Evolutionary conservation across 768 basidiomycete genomes (phyloP), one percentile per base, ranked within the genome.

Genomic region (Cystoderma amianthinum): DNA sequence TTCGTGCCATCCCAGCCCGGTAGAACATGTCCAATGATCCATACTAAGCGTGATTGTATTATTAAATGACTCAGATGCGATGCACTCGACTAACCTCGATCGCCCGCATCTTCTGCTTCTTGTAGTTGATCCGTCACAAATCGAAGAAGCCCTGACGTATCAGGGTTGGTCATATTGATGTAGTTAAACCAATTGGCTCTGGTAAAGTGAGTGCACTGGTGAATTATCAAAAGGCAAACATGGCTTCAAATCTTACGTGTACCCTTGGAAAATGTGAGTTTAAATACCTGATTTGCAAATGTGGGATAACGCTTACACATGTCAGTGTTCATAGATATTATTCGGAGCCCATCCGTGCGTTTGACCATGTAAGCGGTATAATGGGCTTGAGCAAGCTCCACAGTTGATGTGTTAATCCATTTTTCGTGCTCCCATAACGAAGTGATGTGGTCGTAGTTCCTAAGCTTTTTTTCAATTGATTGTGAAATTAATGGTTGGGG

Each of bases 91-190:
- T n/a, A 45, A 78, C 83, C 84, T 51, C 81, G 66, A 41, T 87
- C 84, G 5, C 84, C 80, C 16, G 70, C 68, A 52, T 89, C 85
- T 58, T 89, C 86, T 5, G 85, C 85, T 39, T 68, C 79, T 56
- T 89, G 85, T 11, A 88, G 62, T 55, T 88, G 83, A 44, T 85
- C 79, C 4, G 85, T 87, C 47, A 89, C 51, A 61, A 85, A 87
- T 25, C 82, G 69, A 49, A 88, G 63, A 78, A 87, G 83, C 16
- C 85, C 85, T 33, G 82, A 86, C 30, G 67, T 65, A 57, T 89
- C 86, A 9, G 80, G 73, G 18, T 73, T 56, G 17, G 78, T 78
- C 52, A 84, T 69, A 50, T 88, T 85, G 61, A 88, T 80, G 52
- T 82, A 89, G 56, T 82, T 83, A 62, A 86, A 84, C 48, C 73